phyloP scores from a whole-genome alignment of 371 early-diverging fungal genomes.

The Apophysomyces variabilis region DNA sequence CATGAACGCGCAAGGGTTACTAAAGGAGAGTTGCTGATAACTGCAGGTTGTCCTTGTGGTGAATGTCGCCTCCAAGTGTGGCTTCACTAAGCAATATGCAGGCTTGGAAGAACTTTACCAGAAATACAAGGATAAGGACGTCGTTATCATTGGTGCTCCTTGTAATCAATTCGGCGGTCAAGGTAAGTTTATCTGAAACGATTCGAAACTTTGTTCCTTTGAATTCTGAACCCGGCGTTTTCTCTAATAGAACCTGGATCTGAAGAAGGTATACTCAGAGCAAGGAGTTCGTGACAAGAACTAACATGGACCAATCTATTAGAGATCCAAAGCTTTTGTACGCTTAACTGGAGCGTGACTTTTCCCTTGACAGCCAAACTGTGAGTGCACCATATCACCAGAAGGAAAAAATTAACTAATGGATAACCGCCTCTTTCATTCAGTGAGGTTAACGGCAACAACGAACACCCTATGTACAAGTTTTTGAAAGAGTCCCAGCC shows the following conservation, averaged over 20 bases:
- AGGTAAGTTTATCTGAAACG: slow-evolving; percentile 49
- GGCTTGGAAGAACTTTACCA: slow-evolving; percentile 84
- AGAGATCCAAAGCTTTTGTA: slow-evolving; percentile 74
- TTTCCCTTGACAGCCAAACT: slow-evolving; percentile 89
- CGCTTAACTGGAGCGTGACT: slow-evolving; percentile 68
- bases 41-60: slow-evolving; percentile 82
- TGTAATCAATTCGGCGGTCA: slow-evolving; percentile 90
- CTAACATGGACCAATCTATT: slow-evolving; percentile 15
- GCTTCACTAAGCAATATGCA: slow-evolving; percentile 87
- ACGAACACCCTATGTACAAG: slow-evolving; percentile 74
- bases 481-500: slow-evolving; percentile 72
- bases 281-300: no score
- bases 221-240: no score
- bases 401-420: background rate
- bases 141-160: slow-evolving; percentile 84
- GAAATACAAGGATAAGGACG: slow-evolving; percentile 78
- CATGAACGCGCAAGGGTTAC: no score
- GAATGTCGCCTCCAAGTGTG: slow-evolving; percentile 97
- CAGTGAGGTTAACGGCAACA: slow-evolving; percentile 81
- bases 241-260: no score
- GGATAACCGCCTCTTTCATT: background rate
- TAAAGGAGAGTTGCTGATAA: no score
- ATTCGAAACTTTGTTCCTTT: background rate
- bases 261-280: no score
- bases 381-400: slow-evolving; percentile 16